These are phyloP conservation scores for Starmerella floris DNA, from an alignment of 805 yeast species.

Conservation along the genomic window DNA sequence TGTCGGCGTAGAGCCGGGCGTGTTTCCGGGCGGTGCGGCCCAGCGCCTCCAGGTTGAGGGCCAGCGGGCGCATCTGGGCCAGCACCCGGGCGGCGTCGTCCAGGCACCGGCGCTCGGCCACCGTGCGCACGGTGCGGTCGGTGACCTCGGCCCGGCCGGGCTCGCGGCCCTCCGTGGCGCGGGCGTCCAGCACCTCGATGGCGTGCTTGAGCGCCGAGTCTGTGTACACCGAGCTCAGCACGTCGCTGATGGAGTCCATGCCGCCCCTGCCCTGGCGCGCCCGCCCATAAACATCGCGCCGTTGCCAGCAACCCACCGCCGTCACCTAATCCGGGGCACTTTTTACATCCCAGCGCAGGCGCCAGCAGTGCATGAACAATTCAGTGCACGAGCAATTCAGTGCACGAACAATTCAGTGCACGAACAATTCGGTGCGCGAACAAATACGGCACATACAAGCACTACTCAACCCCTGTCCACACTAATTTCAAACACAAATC, in stretches of 20 bases:
- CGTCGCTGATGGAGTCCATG: constrained; percentile 16
- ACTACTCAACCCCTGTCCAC: too few relatives aligned
- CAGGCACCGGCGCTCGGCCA: constrained; percentile 11
- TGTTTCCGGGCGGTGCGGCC: constrained; percentile 19
- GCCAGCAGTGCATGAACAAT: too few relatives aligned
- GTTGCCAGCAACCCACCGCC: too few relatives aligned
- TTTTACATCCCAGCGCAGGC: too few relatives aligned
- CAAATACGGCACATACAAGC: too few relatives aligned
- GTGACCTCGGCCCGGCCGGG: neutral
- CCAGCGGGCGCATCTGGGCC: constrained; percentile 27
- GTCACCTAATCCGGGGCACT: too few relatives aligned
- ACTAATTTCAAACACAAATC: too few relatives aligned
- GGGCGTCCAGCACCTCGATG: constrained; percentile 16
- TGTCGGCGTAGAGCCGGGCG: constrained; percentile 14
- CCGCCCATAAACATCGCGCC: too few relatives aligned
- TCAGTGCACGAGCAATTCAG: too few relatives aligned
- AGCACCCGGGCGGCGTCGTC: constrained; percentile 21
- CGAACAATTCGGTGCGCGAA: too few relatives aligned
- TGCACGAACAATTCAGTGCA: too few relatives aligned
- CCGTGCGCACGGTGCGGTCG: constrained; percentile 15
- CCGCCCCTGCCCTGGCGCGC: constrained; percentile 1
- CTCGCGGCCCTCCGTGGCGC: neutral
- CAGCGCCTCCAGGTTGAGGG: constrained; percentile 20
- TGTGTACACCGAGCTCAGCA: constrained; percentile 19
- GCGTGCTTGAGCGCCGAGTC: constrained; percentile 19